These are phyloP conservation scores for Cordyceps farinosa DNA, from an alignment of 2,329 filamentous ascomycete species.

Conservation along the genomic window DNA sequence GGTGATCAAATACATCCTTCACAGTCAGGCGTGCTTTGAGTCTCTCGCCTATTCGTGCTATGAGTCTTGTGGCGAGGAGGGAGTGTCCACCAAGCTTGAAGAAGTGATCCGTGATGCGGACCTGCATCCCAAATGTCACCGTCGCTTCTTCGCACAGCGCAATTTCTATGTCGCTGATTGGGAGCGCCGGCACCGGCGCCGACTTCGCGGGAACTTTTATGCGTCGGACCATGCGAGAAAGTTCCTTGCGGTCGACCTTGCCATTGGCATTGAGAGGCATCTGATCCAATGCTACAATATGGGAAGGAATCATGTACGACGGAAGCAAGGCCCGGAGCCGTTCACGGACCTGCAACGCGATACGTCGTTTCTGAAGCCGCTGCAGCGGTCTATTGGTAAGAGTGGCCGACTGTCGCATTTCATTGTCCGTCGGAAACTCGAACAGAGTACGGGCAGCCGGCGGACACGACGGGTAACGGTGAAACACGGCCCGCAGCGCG, in stretches of 20 bases:
- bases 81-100: constrained; percentile 23
- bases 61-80: constrained; percentile 9
- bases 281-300: constrained; percentile 23
- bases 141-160: constrained; percentile 19
- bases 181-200: not conserved
- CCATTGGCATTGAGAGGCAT: constrained; percentile 28
- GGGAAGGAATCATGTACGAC: constrained; percentile 27
- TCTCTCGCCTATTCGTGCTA: constrained; percentile 1
- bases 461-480: not conserved
- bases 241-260: constrained; percentile 25
- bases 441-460: not conserved
- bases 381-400: not conserved
- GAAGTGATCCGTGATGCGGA: constrained; percentile 20
- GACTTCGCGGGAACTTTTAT: not conserved
- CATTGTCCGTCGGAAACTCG: not conserved
- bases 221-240: constrained; percentile 6
- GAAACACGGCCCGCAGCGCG: not conserved
- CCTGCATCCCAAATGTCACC: constrained; percentile 14
- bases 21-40: constrained; percentile 14
- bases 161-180: not conserved
- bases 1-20: constrained; percentile 20
- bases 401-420: not conserved
- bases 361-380: not conserved
- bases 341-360: not conserved
- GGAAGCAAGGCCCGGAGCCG: constrained; percentile 16